These are phyloP conservation scores for Dimargaris verticillata DNA, from an alignment of 192 early-diverging fungal species.

Conservation along the genomic window DNA sequence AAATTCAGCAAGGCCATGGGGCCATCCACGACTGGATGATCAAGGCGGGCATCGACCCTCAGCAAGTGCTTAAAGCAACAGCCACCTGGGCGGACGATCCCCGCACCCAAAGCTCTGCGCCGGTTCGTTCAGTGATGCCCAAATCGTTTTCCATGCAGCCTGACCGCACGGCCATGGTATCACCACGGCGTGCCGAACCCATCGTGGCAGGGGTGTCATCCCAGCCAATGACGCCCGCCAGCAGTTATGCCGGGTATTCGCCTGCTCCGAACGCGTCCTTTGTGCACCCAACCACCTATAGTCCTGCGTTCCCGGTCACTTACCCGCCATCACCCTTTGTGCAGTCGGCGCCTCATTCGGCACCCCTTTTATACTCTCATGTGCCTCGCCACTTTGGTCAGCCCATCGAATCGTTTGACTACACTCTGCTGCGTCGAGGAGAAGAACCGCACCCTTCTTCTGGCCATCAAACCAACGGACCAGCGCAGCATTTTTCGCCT, in stretches of 20 bases:
- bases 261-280: too few relatives aligned
- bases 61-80: neutral
- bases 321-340: too few relatives aligned
- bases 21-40: constrained; percentile 10
- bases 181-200: neutral
- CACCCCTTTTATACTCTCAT: too few relatives aligned
- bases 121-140: neutral
- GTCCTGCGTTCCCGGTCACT: too few relatives aligned
- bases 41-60: constrained; percentile 4
- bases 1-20: constrained; percentile 7
- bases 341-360: too few relatives aligned
- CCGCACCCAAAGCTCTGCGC: neutral
- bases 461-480: too few relatives aligned
- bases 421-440: too few relatives aligned
- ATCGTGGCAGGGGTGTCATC: neutral
- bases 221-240: constrained; percentile 2
- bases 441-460: too few relatives aligned
- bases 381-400: too few relatives aligned
- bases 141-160: neutral
- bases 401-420: too few relatives aligned
- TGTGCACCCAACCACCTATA: too few relatives aligned
- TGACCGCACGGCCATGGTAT: neutral
- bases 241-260: neutral
- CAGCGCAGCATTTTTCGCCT: too few relatives aligned
- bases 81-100: neutral